Evolutionary conservation across 2,329 filamentous ascomycete genomes (phyloP), one percentile per base, ranked within the genome.

Genomic region (Colletotrichum incanum): DNA sequence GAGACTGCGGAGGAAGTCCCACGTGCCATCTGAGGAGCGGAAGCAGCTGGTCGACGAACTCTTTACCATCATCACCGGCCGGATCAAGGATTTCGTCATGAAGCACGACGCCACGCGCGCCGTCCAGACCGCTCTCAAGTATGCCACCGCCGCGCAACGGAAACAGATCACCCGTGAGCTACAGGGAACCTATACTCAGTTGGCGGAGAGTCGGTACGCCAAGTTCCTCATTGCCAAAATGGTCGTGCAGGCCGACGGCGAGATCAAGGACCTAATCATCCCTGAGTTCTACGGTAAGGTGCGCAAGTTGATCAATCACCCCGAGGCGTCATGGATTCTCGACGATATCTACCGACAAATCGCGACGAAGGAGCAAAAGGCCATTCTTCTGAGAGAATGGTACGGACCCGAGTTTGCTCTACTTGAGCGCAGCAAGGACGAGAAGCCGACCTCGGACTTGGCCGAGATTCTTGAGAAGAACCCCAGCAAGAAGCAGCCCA

Each of bases 71-170:
- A 93, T 98, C 78, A 96, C 94, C 31, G 96, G 95, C 65, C 91
- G 93, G 70, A 93, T 98, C 78, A 94, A 94, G 83, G 96, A 98
- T 74, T 98, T 98, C 76, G 96, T 98, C 26, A 93, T 99, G 85
- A 99, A 99, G 89, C 96, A 99, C 82, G 96, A 99, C 81, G 94
- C 95, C 45, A 96, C 98, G n/a, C 91, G 96, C 76, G 95, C 98
- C 52, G 93, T 99, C 34, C 96, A 99, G 85, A 98, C 95, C 16
- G 96, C 96, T 47, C 90, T 99, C 84, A 99, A 99, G 83, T 99
- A 99, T 83, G 93, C 94, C 59, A 97, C 93, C 56, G 87, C 91
- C 67, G 92, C 93, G 73, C 95, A 98, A 84, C 90, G 94, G 79
- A 94, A 92, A 82, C 90, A 92, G 84, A 98, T 99, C 78, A 94